Base-by-base conservation (phyloP, 192 early-diverging fungal genomes). In the Podila minutissima region DNA sequence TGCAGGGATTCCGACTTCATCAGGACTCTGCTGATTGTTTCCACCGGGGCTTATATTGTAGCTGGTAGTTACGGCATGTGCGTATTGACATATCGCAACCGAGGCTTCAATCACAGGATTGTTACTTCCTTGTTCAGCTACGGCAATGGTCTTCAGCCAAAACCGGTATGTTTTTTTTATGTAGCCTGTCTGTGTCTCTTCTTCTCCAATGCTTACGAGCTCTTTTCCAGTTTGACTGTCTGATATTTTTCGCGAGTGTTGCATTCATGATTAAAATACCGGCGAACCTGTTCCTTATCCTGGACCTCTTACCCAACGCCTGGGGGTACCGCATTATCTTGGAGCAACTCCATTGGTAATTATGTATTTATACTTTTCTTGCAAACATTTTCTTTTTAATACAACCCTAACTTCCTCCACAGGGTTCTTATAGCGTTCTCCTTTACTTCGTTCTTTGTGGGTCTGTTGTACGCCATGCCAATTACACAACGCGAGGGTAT, bases 381-480 rank as follows among this genome's bases (percentile, higher is more conserved):
- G 41, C 41, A 46, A 46, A 17, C 13, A 5, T 62, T 6, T 10
- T 29, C 65, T 59, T 48, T 17, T 50, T 24, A 12, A 33, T 33
- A 29, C n/a, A 46, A 41, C 31, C 29, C 31, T 26, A 32, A 28
- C 33, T 49, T 53, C 55, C 7, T 55, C 53, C 53, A 24, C 38
- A 81, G 77, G 77, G 32, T 73, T 4, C 50, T 69, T 5, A 62
- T 73, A 4, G 28, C 55, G 7, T 63, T 73, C 26, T 71, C 71
- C 22, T 69, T 81, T 31, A 33, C 62, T 2, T 48, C 77, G 2
- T 81, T 65, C 33, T 73, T 73, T 31, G 66, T 81, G 0, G 77
- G 77, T 4, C 59, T 81, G 10, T 49, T 81, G 3, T 81, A 81
- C n/a, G 77, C 77, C 9, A 81, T 81, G 77, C 77, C 77, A 2